Percentiles rank a stretch among this genome's conserved stretches.
Evolutionary conservation across 192 early-diverging fungal species (phyloP).

Genomic region (Coemansia pectinata): DNA sequence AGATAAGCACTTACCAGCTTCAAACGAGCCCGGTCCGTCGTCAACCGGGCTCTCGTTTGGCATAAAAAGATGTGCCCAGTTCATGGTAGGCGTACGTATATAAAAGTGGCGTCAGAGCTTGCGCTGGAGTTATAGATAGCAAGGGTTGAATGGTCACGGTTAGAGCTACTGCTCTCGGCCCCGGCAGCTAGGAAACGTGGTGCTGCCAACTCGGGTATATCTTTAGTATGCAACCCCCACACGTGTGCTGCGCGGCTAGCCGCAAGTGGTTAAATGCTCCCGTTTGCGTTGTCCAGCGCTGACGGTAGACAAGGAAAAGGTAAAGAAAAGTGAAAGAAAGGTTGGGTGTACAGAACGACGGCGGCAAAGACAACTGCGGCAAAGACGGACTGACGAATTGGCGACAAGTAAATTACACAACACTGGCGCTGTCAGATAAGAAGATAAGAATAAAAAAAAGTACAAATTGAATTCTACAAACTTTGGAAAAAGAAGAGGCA

Average conservation of each 20-base stretch:
- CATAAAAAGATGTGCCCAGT: constrained; percentile 51
- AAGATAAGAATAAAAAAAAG: neutral
- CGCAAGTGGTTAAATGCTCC: neutral
- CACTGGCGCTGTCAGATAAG: neutral
- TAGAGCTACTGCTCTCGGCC: constrained; percentile 1
- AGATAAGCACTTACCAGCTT: constrained; percentile 38
- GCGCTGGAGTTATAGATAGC: neutral
- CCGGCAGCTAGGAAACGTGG: neutral
- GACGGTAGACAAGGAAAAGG: neutral
- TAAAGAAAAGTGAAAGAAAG: neutral
- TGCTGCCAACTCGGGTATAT: constrained; percentile 1
- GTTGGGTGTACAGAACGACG: neutral
- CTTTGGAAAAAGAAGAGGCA: neutral
- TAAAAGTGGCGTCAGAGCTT: neutral
- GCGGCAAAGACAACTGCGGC: neutral
- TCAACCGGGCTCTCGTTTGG: constrained; percentile 19
- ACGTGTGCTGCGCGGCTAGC: constrained; percentile 6
- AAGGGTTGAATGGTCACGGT: neutral
- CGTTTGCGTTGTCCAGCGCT: neutral
- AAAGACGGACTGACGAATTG: neutral
- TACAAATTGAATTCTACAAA: neutral
- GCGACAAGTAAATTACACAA: neutral
- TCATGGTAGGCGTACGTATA: constrained; percentile 21
- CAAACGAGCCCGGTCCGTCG: constrained; percentile 25
- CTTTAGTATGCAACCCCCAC: neutral